Base-by-base conservation (phyloP, 2,329 filamentous ascomycete species). In the Hymenoscyphus scutula region DNA sequence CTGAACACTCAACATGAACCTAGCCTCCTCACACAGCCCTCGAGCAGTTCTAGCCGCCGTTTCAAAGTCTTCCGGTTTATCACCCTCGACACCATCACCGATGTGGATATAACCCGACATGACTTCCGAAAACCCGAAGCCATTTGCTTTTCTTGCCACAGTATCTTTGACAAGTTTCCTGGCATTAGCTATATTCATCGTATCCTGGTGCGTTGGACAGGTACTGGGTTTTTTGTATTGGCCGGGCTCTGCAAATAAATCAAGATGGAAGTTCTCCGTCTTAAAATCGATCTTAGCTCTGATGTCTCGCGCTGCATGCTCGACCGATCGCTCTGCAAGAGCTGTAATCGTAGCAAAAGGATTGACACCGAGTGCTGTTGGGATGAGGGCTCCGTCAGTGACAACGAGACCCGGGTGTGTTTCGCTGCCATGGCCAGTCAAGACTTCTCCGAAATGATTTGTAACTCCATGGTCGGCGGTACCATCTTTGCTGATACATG, bases 331-430 rank as follows among this genome's bases (percentile, higher is more conserved):
- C 74, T 90, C 88, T 0, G 88, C 86, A 23, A 91, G 79, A 2
- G 88, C 87, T 0, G 86, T 82, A 66, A 90, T 90, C 1, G 87
- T 90, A 1, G 87, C 88, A 59, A 89, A 81, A 0, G 88, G 87
- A 69, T 90, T 90, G 2, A 86, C 84, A 15, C 86, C 77, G 1
- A 90, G 76, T 0, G 87, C 82, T 7, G 82, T 81, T 0, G 88
- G 87, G 17, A 90, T 81, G 0, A 85, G 75, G 2, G 87, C 79
- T 8, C 77, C 86, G 70, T 90, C 88, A 0, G 82, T 83, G 32
- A 88, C 83, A 19, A 89, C 78, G 1, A 90, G 77, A 0, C 86
- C 87, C 0, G 76, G 56, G 68, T 90, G 77, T 0, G 80, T 80
- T 37, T 85, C 81, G 0, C 68, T 69, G 0, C 80, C 80, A 4